Evolutionary conservation across 2,329 filamentous ascomycete genomes (phyloP).

Genomic region (Aureobasidium sp.): DNA sequence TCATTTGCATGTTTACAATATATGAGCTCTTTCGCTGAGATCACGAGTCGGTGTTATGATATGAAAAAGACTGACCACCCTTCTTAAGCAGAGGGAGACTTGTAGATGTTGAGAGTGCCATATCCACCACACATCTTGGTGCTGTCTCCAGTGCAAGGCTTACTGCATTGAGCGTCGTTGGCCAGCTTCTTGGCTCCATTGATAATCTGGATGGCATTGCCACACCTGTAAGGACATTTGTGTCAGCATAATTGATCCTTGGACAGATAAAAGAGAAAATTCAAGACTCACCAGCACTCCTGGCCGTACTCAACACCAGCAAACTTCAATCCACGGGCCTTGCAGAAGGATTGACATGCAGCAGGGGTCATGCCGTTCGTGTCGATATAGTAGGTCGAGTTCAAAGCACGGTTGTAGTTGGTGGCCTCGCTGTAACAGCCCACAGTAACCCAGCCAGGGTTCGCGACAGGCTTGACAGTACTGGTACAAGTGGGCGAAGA

Average conservation of each 20-base stretch:
- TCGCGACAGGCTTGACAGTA: not conserved
- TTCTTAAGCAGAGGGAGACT: not conserved
- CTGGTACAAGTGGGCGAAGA: not conserved
- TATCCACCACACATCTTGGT: constrained; percentile 1
- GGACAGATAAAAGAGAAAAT: not conserved
- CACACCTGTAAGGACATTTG: not conserved
- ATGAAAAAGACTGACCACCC: not conserved
- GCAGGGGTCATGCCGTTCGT: not conserved
- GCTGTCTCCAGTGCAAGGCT: not conserved
- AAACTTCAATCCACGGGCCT: constrained; percentile 1
- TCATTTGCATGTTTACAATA: not conserved
- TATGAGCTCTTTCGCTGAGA: not conserved
- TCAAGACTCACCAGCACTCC: not conserved
- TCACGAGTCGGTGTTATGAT: not conserved
- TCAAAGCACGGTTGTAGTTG: constrained; percentile 11
- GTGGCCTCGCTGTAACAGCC: constrained; percentile 11
- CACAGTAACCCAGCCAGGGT: not conserved
- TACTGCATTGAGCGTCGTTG: not conserved
- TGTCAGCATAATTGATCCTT: not conserved
- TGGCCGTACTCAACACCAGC: not conserved
- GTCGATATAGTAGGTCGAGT: constrained; percentile 7
- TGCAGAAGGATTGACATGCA: constrained; percentile 2
- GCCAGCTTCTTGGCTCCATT: constrained; percentile 3
- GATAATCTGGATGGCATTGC: constrained; percentile 2
- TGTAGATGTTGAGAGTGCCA: constrained; percentile 11